phyloP scores from a whole-genome alignment of 306 rosid species.

The Neltuma alba region DNA sequence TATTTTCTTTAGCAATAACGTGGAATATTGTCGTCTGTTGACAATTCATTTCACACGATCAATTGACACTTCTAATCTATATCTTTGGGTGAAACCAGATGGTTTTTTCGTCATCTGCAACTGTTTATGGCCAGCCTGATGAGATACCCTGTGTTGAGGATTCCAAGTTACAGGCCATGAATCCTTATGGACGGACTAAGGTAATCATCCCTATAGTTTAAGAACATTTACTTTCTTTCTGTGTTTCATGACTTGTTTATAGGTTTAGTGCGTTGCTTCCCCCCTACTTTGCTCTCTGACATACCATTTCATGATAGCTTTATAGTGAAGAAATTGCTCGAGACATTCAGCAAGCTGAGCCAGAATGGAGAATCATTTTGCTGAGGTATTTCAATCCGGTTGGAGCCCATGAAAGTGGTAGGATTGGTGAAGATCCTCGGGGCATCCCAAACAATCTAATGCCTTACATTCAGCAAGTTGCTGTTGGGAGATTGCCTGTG shows the following conservation, averaged over 20 bases:
- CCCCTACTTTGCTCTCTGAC: background rate
- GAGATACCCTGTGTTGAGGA: conserved; percentile 76
- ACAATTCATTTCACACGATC: background rate
- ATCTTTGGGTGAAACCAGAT: conserved; percentile 43
- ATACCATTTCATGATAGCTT: conserved; percentile 43
- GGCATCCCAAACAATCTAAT: conserved; percentile 85
- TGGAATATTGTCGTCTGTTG: background rate
- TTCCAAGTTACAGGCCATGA: conserved; percentile 58
- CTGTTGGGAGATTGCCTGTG: conserved; percentile 73
- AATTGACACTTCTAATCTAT: conserved; percentile 20
- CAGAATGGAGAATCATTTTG: conserved; percentile 69
- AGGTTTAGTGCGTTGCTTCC: conserved; percentile 1
- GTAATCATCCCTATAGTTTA: conserved; percentile 30
- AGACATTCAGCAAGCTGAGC: conserved; percentile 68
- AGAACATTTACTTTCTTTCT: background rate
- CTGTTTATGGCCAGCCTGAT: conserved; percentile 78
- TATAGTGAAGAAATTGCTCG: conserved; percentile 70
- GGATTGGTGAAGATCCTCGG: conserved; percentile 80
- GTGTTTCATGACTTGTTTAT: background rate
- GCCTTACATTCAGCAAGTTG: conserved; percentile 87
- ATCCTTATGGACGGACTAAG: conserved; percentile 83
- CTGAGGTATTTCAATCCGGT: conserved; percentile 87
- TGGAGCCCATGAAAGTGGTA: conserved; percentile 85
- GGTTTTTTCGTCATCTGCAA: conserved; percentile 80
- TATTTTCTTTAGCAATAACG: background rate